A percentile compares a stretch with the other conserved stretches of the same genome.
Conservation (phyloP, 179 eudicot species). For the Drosera spatulata region DNA sequence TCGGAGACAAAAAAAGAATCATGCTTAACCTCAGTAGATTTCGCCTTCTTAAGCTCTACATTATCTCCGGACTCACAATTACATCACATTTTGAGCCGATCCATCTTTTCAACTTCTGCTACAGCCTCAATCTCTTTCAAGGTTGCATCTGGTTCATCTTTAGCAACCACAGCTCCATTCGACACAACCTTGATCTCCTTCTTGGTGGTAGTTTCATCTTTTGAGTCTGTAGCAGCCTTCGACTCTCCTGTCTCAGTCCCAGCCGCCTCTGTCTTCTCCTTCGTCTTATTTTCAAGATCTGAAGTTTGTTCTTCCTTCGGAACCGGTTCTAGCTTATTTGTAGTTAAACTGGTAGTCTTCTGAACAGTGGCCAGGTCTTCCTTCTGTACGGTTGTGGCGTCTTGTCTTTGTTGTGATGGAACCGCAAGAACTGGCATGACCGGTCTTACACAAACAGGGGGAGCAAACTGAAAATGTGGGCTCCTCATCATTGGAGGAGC, state of each 20-base stretch:
- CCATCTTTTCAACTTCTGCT: too few relatives aligned
- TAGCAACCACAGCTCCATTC: background rate
- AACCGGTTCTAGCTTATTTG: too few relatives aligned
- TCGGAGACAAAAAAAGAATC: too few relatives aligned
- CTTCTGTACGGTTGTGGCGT: background rate
- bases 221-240: background rate
- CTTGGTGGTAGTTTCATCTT: slow-evolving; percentile 1
- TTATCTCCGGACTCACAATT: too few relatives aligned
- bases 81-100: too few relatives aligned
- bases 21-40: too few relatives aligned
- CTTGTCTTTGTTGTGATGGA: slow-evolving; percentile 10
- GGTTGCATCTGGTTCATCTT: too few relatives aligned
- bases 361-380: too few relatives aligned
- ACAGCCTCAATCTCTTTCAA: too few relatives aligned
- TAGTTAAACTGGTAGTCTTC: too few relatives aligned
- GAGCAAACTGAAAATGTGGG: slow-evolving; percentile 22
- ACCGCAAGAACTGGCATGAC: slow-evolving; percentile 30
- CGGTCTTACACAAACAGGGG: slow-evolving; percentile 28
- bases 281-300: slow-evolving; percentile 8
- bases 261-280: slow-evolving; percentile 1
- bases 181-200: background rate
- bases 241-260: slow-evolving; percentile 4
- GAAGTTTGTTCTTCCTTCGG: too few relatives aligned
- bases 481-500: slow-evolving; percentile 1
- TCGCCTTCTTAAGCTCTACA: too few relatives aligned